Base-by-base conservation (phyloP, 495 filamentous ascomycete species). In the Xanthoparmelia taractica region DNA sequence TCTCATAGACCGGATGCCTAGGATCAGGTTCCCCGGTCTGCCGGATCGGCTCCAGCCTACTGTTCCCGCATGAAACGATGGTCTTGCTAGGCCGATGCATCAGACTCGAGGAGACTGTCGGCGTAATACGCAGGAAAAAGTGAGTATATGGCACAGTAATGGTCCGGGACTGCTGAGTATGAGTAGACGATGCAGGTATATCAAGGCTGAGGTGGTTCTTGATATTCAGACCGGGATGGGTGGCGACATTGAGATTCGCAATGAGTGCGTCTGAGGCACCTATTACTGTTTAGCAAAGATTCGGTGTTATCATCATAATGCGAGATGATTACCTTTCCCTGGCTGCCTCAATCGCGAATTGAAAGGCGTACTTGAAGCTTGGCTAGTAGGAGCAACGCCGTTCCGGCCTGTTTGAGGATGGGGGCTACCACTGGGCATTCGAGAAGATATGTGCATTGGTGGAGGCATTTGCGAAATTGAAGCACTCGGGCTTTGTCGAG, bases 81-180 rank as follows among this genome's bases (percentile, higher is more conserved):
- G 87, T 66, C 65, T 84, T 87, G 69, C 82, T 81, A 61, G 85
- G 80, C 57, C 87, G 82, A 57, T 82, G 76, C 31, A 80, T 75
- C 20, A 85, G 79, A 38, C 77, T 77, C 27, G 79, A 63, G 2
- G 82, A 79, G 38, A 92, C 72, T 11, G 78, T 80, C 0, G 87
- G 86, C 33, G 77, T 77, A 55, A 93, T 77, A 60, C 89, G 86
- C 38, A 92, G 68, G 61, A 83, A 83, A 69, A 80, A 79, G 65
- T 92, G 84, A 13, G 77, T 80, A 2, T 79, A 64, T 1, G 87
- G 85, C 13, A 91, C 74, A 52, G 82, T 84, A 31, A 91, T 71
- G 8, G 87, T 85, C 54, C 90, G 71, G 25, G 84, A 87, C 64
- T 91, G 87, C 60, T 90, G 86, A 20, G 81, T 76, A 60, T 84